These are phyloP conservation scores for Aspergillus carlsbadensis DNA, from an alignment of 495 filamentous ascomycete species.

Conservation along the genomic window DNA sequence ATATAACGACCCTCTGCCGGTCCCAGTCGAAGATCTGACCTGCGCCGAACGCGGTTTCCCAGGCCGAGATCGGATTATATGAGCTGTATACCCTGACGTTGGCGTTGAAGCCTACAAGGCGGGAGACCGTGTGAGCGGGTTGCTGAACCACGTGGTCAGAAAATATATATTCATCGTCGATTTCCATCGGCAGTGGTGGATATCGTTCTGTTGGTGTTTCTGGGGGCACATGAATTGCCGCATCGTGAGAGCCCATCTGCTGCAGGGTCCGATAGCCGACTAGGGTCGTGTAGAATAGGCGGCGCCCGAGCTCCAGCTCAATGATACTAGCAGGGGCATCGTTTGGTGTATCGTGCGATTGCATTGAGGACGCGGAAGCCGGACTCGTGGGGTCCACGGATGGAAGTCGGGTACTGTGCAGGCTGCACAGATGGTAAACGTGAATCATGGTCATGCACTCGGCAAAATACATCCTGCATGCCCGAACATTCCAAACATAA, in stretches of 20 bases:
- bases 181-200: conserved; percentile 74
- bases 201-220: conserved; percentile 71
- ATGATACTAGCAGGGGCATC: conserved; percentile 58
- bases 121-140: conserved; percentile 58
- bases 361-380: conserved; percentile 26
- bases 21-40: conserved; percentile 70
- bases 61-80: conserved; percentile 64
- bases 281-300: conserved; percentile 77
- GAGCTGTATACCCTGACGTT: conserved; percentile 69
- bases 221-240: conserved; percentile 64
- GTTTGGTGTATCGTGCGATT: conserved; percentile 23
- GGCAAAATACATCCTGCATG: conserved; percentile 66
- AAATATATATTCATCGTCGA: conserved; percentile 77
- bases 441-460: conserved; percentile 73
- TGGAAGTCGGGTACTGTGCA: conserved; percentile 29
- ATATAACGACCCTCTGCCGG: conserved; percentile 62
- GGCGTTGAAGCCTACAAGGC: conserved; percentile 73
- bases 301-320: conserved; percentile 71
- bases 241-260: conserved; percentile 66
- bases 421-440: conserved; percentile 61
- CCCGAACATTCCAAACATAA: conserved; percentile 66
- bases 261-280: conserved; percentile 61
- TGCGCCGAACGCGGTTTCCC: conserved; percentile 73
- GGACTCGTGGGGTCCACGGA: conserved; percentile 25
- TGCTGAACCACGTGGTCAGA: conserved; percentile 61